Evolutionary conservation across 2,329 filamentous ascomycete genomes (phyloP), one percentile per base, ranked within the genome.

Genomic region (Diaporthe sp.): DNA sequence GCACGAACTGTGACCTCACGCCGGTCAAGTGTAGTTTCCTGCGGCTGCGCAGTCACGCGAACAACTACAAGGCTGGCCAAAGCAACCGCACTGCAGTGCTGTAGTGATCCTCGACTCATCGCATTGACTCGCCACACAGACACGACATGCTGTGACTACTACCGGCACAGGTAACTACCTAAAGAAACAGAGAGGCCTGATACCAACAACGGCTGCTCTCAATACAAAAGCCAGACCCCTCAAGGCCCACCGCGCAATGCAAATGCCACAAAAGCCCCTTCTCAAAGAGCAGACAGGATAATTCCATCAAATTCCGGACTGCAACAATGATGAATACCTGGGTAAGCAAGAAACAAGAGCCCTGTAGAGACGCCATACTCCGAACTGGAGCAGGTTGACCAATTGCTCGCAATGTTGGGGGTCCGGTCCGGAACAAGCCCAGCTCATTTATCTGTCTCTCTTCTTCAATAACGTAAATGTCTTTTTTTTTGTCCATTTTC

Each of bases 351-450:
- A 42, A 31, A 58, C 22, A 42, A 72, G 47, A 57, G 47, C 57
- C 68, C 39, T 71, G 20, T 67, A 71, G 25, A 55, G 73, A 77
- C 76, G 76, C 76, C 76, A 73, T 73, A 47, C 71, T 75, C 76
- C 76, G 71, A 47, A 72, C 37, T 67, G 55, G 44, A 55, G 67
- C 71, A 55, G 49, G 25, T 20, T 74, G 63, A 70, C 49, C 67
- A 57, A 49, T 53, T 73, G 55, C 71, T 70, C 68, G 34, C 34
- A 39, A 25, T 67, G 53, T 39, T 34, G 25, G 9, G 42, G 34
- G 42, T 34, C 17, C 25, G 34, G 17, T 28, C 42, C 53, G 42
- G 44, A 60, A 75, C 58, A 58, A 65, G 67, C 57, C 73, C 73
- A 63, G 58, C 47, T 60, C 39, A 70, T 55, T 57, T 70, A 17